These are phyloP conservation scores for Colletotrichum coccodes DNA, from an alignment of 2,329 filamentous ascomycete species.

Conservation along the genomic window DNA sequence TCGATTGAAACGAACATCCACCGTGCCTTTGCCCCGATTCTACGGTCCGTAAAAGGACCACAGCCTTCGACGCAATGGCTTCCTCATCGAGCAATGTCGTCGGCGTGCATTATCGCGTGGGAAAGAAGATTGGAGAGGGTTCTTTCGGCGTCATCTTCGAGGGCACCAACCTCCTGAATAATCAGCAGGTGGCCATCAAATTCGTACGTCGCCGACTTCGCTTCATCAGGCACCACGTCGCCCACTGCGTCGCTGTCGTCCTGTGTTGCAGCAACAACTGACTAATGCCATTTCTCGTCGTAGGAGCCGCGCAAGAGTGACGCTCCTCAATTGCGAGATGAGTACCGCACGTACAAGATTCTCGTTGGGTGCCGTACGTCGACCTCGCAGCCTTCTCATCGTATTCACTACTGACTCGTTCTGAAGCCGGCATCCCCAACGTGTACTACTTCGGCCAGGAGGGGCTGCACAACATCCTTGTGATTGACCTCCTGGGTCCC, in stretches of 20 bases:
- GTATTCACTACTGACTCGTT: slow-evolving; percentile 27
- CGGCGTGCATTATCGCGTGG: slow-evolving; percentile 97
- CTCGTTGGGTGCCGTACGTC: slow-evolving; percentile 97
- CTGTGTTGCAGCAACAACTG: background rate
- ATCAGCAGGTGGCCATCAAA: slow-evolving; percentile 99
- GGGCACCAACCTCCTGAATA: slow-evolving; percentile 97
- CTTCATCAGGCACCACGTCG: slow-evolving; percentile 2
- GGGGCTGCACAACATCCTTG: slow-evolving; percentile 97
- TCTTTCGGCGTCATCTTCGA: slow-evolving; percentile 99
- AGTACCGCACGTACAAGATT: slow-evolving; percentile 99
- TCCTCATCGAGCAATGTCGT: slow-evolving; percentile 96
- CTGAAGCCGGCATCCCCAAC: slow-evolving; percentile 93
- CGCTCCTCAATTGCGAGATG: slow-evolving; percentile 95
- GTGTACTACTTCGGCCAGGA: slow-evolving; percentile 99
- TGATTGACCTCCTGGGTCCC: slow-evolving; percentile 95
- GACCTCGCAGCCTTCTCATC: background rate
- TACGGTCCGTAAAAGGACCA: slow-evolving; percentile 37
- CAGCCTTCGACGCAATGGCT: slow-evolving; percentile 67
- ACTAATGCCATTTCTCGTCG: slow-evolving; percentile 24
- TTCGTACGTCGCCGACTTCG: slow-evolving; percentile 73
- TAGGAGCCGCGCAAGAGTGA: slow-evolving; percentile 99
- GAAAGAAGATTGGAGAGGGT: slow-evolving; percentile 99
- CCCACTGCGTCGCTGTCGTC: background rate
- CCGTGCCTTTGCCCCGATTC: slow-evolving; percentile 14
- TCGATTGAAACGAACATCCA: slow-evolving; percentile 17